Percentiles rank a stretch among this genome's conserved stretches.
These are phyloP conservation scores for Calonectria pseudoturangicola DNA, from an alignment of 2,329 filamentous ascomycete species.

Conservation along the genomic window DNA sequence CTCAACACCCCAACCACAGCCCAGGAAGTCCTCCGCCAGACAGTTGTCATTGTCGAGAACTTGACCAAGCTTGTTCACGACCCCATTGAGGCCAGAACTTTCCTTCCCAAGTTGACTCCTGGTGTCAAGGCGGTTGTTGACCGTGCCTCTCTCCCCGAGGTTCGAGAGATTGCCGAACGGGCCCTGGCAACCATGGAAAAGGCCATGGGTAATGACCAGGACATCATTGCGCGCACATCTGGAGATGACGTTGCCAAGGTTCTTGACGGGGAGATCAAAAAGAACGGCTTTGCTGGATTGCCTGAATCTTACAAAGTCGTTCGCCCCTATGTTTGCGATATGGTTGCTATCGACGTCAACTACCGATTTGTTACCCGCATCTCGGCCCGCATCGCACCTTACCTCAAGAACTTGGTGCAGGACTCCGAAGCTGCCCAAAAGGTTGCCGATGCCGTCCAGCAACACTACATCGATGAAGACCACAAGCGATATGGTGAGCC, in stretches of 20 bases:
- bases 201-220: constrained; percentile 87
- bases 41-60: constrained; percentile 97
- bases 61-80: constrained; percentile 98
- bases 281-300: constrained; percentile 77
- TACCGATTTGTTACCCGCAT: constrained; percentile 87
- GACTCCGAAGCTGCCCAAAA: constrained; percentile 75
- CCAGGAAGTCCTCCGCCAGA: constrained; percentile 96
- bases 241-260: constrained; percentile 84
- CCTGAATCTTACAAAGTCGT: constrained; percentile 79
- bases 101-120: constrained; percentile 94
- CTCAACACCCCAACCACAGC: constrained; percentile 93
- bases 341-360: constrained; percentile 93
- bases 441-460: constrained; percentile 83
- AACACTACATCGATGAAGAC: constrained; percentile 88
- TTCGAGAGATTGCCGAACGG: constrained; percentile 90
- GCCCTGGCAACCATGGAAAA: constrained; percentile 92
- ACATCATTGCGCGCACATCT: constrained; percentile 79
- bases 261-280: constrained; percentile 84
- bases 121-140: constrained; percentile 93
- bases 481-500: constrained; percentile 90
- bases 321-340: constrained; percentile 85
- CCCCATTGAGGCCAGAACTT: constrained; percentile 94
- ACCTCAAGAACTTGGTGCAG: constrained; percentile 82
- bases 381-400: constrained; percentile 80
- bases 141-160: constrained; percentile 93